These are phyloP conservation scores for Solanum sparsipilum DNA, from an alignment of 257 asterid genomes.

Conservation along the genomic window DNA sequence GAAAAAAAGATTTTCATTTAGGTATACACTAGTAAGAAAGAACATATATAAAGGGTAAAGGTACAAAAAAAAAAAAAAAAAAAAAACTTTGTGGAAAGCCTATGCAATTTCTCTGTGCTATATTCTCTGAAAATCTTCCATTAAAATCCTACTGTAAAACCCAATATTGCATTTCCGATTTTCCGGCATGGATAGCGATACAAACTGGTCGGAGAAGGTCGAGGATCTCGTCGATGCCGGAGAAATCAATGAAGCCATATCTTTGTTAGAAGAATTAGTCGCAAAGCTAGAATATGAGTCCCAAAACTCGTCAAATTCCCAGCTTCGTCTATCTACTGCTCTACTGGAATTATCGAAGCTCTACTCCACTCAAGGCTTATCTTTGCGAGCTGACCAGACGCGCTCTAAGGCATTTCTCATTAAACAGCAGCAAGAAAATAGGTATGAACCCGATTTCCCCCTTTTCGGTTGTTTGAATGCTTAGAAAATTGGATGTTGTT, in stretches of 20 bases:
- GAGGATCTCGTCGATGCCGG: slow-evolving; percentile 61
- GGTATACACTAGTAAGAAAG: not conserved
- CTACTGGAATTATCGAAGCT: slow-evolving; percentile 63
- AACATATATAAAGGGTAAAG: not conserved
- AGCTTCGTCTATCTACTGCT: slow-evolving; percentile 26
- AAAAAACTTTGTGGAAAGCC: not conserved
- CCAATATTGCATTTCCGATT: not conserved
- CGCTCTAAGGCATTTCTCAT: slow-evolving; percentile 44
- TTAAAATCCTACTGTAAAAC: not conserved
- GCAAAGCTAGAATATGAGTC: slow-evolving; percentile 36
- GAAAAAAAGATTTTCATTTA: not conserved
- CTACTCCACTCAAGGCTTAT: slow-evolving; percentile 46
- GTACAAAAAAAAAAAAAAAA: not conserved
- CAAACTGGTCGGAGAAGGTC: slow-evolving; percentile 65
- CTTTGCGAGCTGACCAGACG: slow-evolving; percentile 53
- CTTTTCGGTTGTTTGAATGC: not conserved
- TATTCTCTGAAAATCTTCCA: not conserved
- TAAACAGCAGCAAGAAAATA: slow-evolving; percentile 25
- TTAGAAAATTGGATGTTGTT: not conserved
- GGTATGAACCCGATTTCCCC: slow-evolving; percentile 13
- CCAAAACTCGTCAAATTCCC: not conserved
- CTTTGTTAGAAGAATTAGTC: slow-evolving; percentile 44
- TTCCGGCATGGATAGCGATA: not conserved
- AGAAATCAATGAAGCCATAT: slow-evolving; percentile 41
- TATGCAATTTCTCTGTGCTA: not conserved